Evolutionary conservation across 129 eudicot genomes (phyloP), one percentile per base, ranked within the genome.

Genomic region (Logfia minima): DNA sequence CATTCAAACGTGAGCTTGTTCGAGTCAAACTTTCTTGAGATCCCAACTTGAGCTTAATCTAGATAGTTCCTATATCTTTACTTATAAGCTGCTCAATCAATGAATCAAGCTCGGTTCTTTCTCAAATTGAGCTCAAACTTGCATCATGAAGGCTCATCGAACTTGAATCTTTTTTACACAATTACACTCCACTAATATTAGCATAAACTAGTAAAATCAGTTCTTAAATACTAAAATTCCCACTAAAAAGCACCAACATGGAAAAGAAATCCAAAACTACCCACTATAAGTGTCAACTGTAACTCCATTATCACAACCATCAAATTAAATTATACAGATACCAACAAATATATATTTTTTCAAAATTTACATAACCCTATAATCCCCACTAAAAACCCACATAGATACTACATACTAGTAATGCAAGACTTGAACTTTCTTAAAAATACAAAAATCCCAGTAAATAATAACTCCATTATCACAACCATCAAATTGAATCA

Each of bases 331-430:
- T 9, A 53, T 2, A 56, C 18, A 13, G 11, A 13, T 24, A 75
- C 58, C 19, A 45, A 23, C 51, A 34, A n/a, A 58, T 58, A 58
- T 58, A 21, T 58, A 58, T 76, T 58, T 4, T 58, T 58, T 76
- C 72, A 64, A 65, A 32, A 76, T 48, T 66, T 8, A 0, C 59
- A 68, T 68, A 52, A 32, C 18, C 55, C 67, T 52, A 66, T 13
- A 67, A 51, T 32, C 55, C 17, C 18, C 55, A 45, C 18, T 48
- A 3, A 48, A 48, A 48, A 31, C 31, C 35, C 34, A 48, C 32
- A 65, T 28, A 34, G n/a, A 28, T 31, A 52, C 52, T 52, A 32
- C 39, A 66, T 22, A 10, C 8, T 35, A 74, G 5, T 0, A 58
- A 58, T 58, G 28, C 63, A 21, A 58, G 26, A 22, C 23, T 58